Base-by-base conservation (phyloP, 2,329 filamentous ascomycete genomes). In the Scytalidium sp. region DNA sequence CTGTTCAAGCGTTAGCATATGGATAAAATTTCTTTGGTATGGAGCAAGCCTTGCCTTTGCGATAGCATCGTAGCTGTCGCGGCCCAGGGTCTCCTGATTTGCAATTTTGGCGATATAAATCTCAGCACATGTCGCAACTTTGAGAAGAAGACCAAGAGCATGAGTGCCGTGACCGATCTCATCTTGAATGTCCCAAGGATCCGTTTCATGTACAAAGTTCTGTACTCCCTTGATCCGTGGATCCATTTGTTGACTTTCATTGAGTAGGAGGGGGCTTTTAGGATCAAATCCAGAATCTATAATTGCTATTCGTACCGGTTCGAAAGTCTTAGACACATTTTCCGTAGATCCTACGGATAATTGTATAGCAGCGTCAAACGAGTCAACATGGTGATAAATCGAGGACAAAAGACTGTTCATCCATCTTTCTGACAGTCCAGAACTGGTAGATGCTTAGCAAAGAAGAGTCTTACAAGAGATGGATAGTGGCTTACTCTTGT, bases 131-230 rank as follows among this genome's bases (percentile, higher is more conserved):
- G 61, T 48, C 19, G 62, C 64, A 50, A 63, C 51, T 48, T 57
- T 57, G 25, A 60, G 54, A n/a, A 66, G 45, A 11, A 66, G 54
- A 19, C 57, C 61, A 41, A 59, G 56, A 54, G 57, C 55, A 58
- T 64, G 61, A 49, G 62, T 66, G 32, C 64, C 64, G 41, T 66
- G 63, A 29, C 62, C 62, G 50, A 55, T 58, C 17, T 62, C 56
- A 47, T 66, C 58, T 43, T n/a, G 32, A 15, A 36, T 15, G 6
- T 6, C 32, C 8, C 17, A 4, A 10, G 5, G 5, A 9, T 4
- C 5, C 15, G 5, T 36, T 15, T n/a, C 32, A 15, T 36, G 5
- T 4, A 36, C 6, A 6, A 6, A 36, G 32, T n/a, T 36, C 4
- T n/a, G 13, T n/a, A 4, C 13, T 15, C 15, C 32, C 17, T 36